A percentile compares a stretch with the other conserved stretches of the same genome.
Conservation (phyloP, 345 rosid genomes). For the Sonneratia alba region DNA sequence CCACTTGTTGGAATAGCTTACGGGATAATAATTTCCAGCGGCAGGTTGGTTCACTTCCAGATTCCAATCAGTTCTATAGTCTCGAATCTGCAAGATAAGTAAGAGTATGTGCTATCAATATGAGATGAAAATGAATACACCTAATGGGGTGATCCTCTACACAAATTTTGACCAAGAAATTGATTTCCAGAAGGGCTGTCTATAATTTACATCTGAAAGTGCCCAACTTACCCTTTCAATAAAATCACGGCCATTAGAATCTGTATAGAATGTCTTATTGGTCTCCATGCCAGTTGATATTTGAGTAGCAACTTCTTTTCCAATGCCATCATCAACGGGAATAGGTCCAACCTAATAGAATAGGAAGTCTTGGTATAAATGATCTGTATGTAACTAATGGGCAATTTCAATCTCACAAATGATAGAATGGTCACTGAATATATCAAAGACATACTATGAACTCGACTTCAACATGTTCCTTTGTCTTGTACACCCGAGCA, state of each 20-base stretch:
- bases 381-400: background rate
- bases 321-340: constrained; percentile 14
- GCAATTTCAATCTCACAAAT: background rate
- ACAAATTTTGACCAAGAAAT: too few species aligned
- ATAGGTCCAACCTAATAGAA: constrained; percentile 20
- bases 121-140: background rate
- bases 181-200: background rate
- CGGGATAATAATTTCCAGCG: constrained; percentile 96
- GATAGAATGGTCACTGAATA: background rate
- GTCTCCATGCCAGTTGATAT: constrained; percentile 18
- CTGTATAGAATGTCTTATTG: constrained; percentile 20
- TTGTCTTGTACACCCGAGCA: constrained; percentile 66
- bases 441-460: constrained; percentile 49
- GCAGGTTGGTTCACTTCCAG: constrained; percentile 85
- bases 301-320: constrained; percentile 19
- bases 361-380: background rate
- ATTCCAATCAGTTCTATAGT: constrained; percentile 85
- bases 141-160: too few species aligned
- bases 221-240: constrained; percentile 16
- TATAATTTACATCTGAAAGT: background rate
- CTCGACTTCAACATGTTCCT: constrained; percentile 92
- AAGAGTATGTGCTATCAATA: constrained; percentile 1
- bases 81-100: constrained; percentile 59
- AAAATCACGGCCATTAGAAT: constrained; percentile 22
- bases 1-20: constrained; percentile 18